Evolutionary conservation across 129 eudicot species (phyloP).

Genomic region (Pittosporum tobira): DNA sequence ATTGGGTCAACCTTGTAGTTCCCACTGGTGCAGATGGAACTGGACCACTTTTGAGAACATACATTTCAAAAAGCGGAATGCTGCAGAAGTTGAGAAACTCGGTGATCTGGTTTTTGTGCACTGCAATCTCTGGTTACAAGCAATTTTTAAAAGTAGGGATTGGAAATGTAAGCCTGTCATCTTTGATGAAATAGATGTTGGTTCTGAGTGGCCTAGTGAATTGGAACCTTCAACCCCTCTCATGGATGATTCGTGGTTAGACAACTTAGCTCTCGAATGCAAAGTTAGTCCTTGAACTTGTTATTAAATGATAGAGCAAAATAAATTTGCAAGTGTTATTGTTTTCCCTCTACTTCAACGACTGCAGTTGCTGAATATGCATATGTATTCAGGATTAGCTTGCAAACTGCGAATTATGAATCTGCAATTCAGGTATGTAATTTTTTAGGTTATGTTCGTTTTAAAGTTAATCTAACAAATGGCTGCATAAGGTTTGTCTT

Average conservation of each 20-base stretch:
- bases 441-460: too few relatives aligned
- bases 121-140: constrained; percentile 48
- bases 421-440: too few relatives aligned
- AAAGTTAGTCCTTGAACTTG: constrained; percentile 12
- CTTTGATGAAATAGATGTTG: constrained; percentile 32
- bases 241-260: constrained; percentile 28
- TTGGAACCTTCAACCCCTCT: constrained; percentile 18
- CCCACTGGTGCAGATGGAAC: constrained; percentile 46
- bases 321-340: too few relatives aligned
- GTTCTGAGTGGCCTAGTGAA: constrained; percentile 32
- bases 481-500: too few relatives aligned
- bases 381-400: too few relatives aligned
- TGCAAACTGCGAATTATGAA: too few relatives aligned
- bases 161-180: constrained; percentile 17
- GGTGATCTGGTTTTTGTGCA: constrained; percentile 33
- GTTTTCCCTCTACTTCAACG: too few relatives aligned
- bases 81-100: constrained; percentile 23
- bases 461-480: too few relatives aligned
- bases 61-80: constrained; percentile 18
- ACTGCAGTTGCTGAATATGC: too few relatives aligned
- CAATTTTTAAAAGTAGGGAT: constrained; percentile 25
- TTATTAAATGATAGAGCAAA: not conserved
- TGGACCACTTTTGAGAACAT: constrained; percentile 32
- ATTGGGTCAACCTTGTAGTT: constrained; percentile 42
- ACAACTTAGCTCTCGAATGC: constrained; percentile 17